These are phyloP conservation scores for Lojkania enalia DNA, from an alignment of 2,329 filamentous ascomycete genomes.

Conservation along the genomic window DNA sequence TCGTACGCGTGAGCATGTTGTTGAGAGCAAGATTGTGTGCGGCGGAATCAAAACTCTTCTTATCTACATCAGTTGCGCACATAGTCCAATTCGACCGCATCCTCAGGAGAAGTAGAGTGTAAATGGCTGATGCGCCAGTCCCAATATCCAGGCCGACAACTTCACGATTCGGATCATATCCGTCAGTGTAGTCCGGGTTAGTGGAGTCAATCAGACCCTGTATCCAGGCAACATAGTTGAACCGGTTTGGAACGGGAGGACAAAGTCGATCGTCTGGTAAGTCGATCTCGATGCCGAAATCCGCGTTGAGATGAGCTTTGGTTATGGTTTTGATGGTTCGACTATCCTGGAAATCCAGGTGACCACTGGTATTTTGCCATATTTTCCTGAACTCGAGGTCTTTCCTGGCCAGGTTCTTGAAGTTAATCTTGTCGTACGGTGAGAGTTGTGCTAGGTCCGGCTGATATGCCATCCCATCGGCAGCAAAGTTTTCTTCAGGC, in stretches of 20 bases:
- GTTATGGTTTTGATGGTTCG: constrained; percentile 12
- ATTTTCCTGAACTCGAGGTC: constrained; percentile 63
- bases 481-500: too few species aligned
- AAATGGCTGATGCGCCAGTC: constrained; percentile 89
- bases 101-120: constrained; percentile 76
- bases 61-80: constrained; percentile 69
- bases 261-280: constrained; percentile 81
- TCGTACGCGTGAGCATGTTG: constrained; percentile 64
- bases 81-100: constrained; percentile 67
- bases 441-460: too few species aligned
- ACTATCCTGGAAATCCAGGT: constrained; percentile 81
- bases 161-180: constrained; percentile 54
- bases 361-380: constrained; percentile 50
- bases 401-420: constrained; percentile 61
- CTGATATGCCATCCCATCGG: too few species aligned
- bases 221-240: constrained; percentile 91
- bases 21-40: constrained; percentile 70
- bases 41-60: constrained; percentile 68
- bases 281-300: constrained; percentile 69
- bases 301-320: background rate
- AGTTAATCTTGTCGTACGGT: constrained; percentile 66
- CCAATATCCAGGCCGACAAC: constrained; percentile 81
- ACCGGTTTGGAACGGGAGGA: constrained; percentile 73
- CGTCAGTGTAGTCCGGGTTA: constrained; percentile 49
- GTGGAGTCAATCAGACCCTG: constrained; percentile 78